phyloP scores from a whole-genome alignment of 2,329 filamentous ascomycete species.

The Xylaria sp. region DNA sequence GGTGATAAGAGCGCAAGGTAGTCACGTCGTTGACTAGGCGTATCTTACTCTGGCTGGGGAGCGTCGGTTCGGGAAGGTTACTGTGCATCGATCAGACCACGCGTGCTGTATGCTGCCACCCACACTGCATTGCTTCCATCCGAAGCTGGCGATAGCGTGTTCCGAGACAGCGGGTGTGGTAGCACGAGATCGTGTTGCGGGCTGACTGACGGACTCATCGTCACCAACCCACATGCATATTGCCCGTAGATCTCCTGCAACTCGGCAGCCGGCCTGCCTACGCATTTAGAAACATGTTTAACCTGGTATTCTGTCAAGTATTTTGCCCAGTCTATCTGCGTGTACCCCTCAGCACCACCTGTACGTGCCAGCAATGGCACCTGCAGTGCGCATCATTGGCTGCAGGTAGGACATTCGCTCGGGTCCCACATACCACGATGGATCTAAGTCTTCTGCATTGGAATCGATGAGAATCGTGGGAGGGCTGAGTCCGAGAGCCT shows the following conservation, averaged over 20 bases:
- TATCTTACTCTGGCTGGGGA: background rate
- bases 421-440: too few species aligned
- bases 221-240: background rate
- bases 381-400: too few species aligned
- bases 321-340: too few species aligned
- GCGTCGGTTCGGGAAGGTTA: background rate
- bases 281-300: background rate
- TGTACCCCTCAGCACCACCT: too few species aligned
- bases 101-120: background rate
- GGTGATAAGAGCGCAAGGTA: background rate
- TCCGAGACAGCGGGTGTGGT: background rate
- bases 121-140: background rate
- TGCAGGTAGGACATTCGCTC: too few species aligned
- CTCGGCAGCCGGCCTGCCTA: background rate
- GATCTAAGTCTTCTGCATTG: too few species aligned
- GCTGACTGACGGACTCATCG: background rate
- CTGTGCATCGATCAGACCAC: background rate
- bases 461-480: too few species aligned
- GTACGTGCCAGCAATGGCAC: too few species aligned
- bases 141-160: background rate
- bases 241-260: background rate
- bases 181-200: background rate
- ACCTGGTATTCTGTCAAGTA: background rate
- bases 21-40: too few species aligned
- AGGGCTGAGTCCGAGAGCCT: too few species aligned